Percentiles rank a stretch among this genome's conserved stretches.
phyloP scores from a whole-genome alignment of 202 grass and related monocot species.

The Digitaria exilis region DNA sequence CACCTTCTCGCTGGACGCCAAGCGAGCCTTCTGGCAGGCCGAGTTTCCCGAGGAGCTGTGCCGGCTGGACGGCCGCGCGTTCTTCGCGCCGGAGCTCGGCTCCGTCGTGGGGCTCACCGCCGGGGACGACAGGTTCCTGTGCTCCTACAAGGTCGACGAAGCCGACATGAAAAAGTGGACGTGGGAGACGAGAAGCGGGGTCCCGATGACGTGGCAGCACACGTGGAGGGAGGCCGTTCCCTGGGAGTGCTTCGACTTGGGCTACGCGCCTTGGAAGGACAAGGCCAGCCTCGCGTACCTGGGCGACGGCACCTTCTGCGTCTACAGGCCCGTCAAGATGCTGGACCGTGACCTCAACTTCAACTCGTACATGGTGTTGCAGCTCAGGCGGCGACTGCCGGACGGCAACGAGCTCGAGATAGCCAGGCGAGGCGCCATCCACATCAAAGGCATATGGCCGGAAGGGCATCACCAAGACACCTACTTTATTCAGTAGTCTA shows the following conservation, averaged over 20 bases:
- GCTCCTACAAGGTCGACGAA: not conserved
- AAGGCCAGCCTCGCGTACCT: not conserved
- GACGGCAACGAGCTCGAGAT: not conserved
- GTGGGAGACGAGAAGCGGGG: not conserved
- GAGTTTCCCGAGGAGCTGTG: not conserved
- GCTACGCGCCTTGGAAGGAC: not conserved
- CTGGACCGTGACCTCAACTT: not conserved
- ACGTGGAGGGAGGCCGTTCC: not conserved
- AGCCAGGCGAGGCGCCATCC: not conserved
- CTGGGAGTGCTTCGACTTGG: not conserved
- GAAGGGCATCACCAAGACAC: not conserved
- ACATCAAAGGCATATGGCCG: not conserved
- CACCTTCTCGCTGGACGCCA: constrained; percentile 1
- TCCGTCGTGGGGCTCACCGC: not conserved
- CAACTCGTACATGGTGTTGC: not conserved
- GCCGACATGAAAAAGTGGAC: not conserved
- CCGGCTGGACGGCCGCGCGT: not conserved
- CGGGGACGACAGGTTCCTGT: not conserved
- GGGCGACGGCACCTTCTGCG: not conserved
- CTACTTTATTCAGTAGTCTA: not conserved
- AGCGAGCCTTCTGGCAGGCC: not conserved
- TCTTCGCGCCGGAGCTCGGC: not conserved
- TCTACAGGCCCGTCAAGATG: not conserved
- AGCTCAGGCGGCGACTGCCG: not conserved
- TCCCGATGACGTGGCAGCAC: not conserved